A percentile compares a stretch with the other conserved stretches of the same genome.
These are phyloP conservation scores for Sonneratia caseolaris DNA, from an alignment of 345 rosid genomes.

Conservation along the genomic window DNA sequence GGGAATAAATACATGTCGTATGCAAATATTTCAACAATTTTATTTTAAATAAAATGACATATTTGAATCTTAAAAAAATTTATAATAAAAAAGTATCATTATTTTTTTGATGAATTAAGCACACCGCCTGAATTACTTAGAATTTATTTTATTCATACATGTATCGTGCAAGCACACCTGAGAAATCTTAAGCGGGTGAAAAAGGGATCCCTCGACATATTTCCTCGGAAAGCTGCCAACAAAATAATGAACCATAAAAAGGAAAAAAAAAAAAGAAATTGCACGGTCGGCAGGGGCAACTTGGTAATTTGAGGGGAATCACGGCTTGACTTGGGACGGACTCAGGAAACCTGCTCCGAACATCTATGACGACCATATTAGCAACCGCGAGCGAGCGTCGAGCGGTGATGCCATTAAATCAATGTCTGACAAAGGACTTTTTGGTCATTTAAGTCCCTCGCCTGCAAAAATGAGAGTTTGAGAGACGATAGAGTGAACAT, in stretches of 20 bases:
- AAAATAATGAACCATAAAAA: too few relatives aligned
- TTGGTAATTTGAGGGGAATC: not conserved
- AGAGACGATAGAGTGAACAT: not conserved
- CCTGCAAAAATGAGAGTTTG: conserved; percentile 29
- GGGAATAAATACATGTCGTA: too few relatives aligned
- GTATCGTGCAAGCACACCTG: too few relatives aligned
- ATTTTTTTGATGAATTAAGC: too few relatives aligned
- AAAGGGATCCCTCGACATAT: not conserved
- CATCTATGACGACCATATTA: not conserved
- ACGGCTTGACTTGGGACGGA: not conserved
- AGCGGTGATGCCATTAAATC: not conserved
- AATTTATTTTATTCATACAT: too few relatives aligned
- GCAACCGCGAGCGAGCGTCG: not conserved
- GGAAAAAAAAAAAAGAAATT: not conserved
- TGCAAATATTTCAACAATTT: too few relatives aligned
- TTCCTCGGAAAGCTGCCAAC: not conserved
- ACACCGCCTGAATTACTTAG: too few relatives aligned
- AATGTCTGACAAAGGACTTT: conserved; percentile 8
- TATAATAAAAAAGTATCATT: too few relatives aligned
- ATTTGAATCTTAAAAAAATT: too few relatives aligned
- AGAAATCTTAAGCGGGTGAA: not conserved
- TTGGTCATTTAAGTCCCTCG: conserved; percentile 26
- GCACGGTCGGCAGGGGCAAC: not conserved
- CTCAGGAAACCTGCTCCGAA: not conserved
- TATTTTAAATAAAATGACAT: too few relatives aligned